These are phyloP conservation scores for Rhizodiscina lignyota DNA, from an alignment of 495 filamentous ascomycete genomes.

Conservation along the genomic window DNA sequence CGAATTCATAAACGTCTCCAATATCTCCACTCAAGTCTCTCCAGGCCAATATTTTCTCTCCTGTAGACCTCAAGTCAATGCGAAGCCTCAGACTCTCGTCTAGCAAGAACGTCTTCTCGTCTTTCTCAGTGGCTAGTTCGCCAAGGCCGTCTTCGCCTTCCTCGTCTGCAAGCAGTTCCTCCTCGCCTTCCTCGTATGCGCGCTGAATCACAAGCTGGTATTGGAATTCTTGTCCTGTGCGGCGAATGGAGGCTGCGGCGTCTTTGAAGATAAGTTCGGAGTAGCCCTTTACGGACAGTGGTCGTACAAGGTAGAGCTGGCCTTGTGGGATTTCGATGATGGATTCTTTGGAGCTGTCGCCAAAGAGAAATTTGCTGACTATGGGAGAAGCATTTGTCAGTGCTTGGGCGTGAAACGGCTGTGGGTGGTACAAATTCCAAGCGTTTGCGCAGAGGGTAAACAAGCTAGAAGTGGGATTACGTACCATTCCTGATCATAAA, in stretches of 20 bases:
- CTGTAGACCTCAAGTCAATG: slow-evolving; percentile 57
- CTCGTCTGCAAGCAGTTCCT: slow-evolving; percentile 67
- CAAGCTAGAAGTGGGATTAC: neutral
- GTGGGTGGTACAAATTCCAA: slow-evolving; percentile 4
- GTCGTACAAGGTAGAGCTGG: slow-evolving; percentile 92
- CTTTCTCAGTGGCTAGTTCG: slow-evolving; percentile 54
- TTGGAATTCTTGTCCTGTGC: slow-evolving; percentile 85
- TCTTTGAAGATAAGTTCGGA: slow-evolving; percentile 99
- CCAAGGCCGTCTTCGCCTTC: slow-evolving; percentile 60
- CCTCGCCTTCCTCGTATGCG: slow-evolving; percentile 94
- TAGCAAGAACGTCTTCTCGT: slow-evolving; percentile 93
- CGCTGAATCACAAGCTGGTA: slow-evolving; percentile 94
- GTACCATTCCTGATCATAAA: slow-evolving; percentile 16
- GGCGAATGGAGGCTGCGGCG: slow-evolving; percentile 76
- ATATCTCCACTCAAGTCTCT: slow-evolving; percentile 83
- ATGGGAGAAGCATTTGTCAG: slow-evolving; percentile 1
- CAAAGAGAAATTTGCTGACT: slow-evolving; percentile 89
- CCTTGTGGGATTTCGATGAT: slow-evolving; percentile 90
- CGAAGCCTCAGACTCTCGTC: slow-evolving; percentile 84
- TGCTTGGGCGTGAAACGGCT: slow-evolving; percentile 3
- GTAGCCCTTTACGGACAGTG: slow-evolving; percentile 87
- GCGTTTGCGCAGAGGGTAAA: neutral
- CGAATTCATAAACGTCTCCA: slow-evolving; percentile 90
- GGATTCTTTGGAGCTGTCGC: slow-evolving; percentile 79
- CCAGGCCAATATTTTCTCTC: slow-evolving; percentile 80